A percentile compares a stretch with the other conserved stretches of the same genome.
Conservation (phyloP, 371 early-diverging fungal species). For the Zancudomyces culisetae region DNA sequence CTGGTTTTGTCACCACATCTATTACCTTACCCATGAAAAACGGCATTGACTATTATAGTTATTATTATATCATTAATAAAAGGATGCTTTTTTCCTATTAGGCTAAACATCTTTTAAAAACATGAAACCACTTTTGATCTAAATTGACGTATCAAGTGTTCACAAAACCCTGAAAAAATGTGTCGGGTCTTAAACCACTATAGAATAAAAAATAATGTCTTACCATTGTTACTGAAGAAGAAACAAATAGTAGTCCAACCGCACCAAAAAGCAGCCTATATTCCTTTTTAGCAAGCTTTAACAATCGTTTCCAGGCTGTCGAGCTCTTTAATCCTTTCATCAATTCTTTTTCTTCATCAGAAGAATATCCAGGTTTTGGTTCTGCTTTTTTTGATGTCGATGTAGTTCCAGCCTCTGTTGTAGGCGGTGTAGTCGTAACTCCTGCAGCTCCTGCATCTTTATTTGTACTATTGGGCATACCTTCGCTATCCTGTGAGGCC, state of each 20-base stretch:
- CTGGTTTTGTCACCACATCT: conserved; percentile 38
- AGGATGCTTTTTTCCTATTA: no score
- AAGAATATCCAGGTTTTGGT: neutral
- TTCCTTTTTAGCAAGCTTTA: conserved; percentile 27
- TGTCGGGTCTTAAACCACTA: no score
- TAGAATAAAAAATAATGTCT: neutral
- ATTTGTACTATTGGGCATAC: neutral
- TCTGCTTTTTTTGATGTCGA: neutral
- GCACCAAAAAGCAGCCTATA: conserved; percentile 25
- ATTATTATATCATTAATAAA: no score
- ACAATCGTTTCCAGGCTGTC: conserved; percentile 7
- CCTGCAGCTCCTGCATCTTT: neutral
- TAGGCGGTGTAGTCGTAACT: neutral
- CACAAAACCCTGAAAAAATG: no score
- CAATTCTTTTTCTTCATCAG: neutral
- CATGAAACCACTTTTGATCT: no score
- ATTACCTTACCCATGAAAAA: conserved; percentile 64
- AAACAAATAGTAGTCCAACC: conserved; percentile 36
- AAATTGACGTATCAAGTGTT: no score
- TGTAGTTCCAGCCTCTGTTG: neutral
- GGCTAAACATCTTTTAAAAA: no score
- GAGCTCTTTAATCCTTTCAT: neutral
- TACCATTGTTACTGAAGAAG: conserved; percentile 51
- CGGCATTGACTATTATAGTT: conserved; percentile 32
- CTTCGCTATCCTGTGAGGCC: neutral